Base-by-base conservation (phyloP, 345 rosid genomes). In the Gossypium longicalyx region DNA sequence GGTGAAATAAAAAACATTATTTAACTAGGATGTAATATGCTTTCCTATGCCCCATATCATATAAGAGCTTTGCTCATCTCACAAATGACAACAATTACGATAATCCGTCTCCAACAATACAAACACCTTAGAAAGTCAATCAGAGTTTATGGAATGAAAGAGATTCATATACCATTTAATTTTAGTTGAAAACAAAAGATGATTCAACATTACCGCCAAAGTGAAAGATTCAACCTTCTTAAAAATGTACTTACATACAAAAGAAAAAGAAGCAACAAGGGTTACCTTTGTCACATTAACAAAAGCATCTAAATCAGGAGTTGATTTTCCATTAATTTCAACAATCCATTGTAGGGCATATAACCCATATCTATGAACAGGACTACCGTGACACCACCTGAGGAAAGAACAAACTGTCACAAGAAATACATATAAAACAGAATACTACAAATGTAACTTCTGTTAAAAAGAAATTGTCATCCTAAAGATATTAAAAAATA, bases 351-450 rank as follows among this genome's bases (percentile, higher is more conserved):
- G 96, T 76, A 89, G 94, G 76, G 98, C 91, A 73, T 84, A 90
- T 17, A 95, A 83, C 66, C 97, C 99, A 77, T 94, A 92, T 74
- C 98, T 85, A 54, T 90, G 89, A 51, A 83, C 97, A 1, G 99
- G 99, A 86, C 99, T 94, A 56, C 99, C 99, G 17, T 88, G 93
- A 77, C 90, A 88, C 90, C 93, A 91, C 93, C 98, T 94, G 83
- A 71, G 29, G 68, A 65, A 65, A 58, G 41, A 56, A 58, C 34
- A 72, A 22, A 43, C 13, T 38, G 15, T 68, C 41, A 48, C 22
- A 2, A 65, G 27, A n/a, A 45, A 66, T 45, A 23, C 57, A 12
- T 20, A 62, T 29, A 11, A 38, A 63, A 63, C 10, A 49, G n/a
- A 13, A 3, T 3, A 13, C 3, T 13, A 7, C 11, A 45, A 67